Evolutionary conservation across 108 stramenopile genomes (phyloP).

Genomic region (Aurantiochytrium sp.): DNA sequence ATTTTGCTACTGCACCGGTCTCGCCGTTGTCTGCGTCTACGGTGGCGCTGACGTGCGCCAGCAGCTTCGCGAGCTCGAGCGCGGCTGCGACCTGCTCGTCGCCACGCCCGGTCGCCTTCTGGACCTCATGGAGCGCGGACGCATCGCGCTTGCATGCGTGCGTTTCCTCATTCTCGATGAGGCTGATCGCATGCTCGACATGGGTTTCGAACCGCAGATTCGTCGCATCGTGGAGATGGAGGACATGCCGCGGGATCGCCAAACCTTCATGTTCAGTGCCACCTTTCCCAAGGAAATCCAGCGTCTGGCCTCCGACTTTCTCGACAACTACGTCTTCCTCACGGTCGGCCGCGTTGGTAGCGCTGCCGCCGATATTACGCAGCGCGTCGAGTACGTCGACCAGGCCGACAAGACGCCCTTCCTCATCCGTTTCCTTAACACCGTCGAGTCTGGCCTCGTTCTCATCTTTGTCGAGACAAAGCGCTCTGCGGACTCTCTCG

Average conservation of each 20-base stretch:
- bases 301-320: conserved; percentile 84
- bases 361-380: conserved; percentile 18
- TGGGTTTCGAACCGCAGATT: conserved; percentile 99
- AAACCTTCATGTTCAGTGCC: conserved; percentile 94
- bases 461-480: conserved; percentile 10
- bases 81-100: conserved; percentile 73
- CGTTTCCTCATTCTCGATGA: conserved; percentile 90
- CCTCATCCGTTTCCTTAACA: conserved; percentile 63
- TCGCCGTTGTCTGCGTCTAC: conserved; percentile 84
- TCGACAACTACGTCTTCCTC: conserved; percentile 54
- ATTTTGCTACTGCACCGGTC: conserved; percentile 83
- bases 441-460: conserved; percentile 11
- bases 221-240: conserved; percentile 73
- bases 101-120: conserved; percentile 91
- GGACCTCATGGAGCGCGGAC: conserved; percentile 85
- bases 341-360: conserved; percentile 23
- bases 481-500: conserved; percentile 50
- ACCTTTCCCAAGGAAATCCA: conserved; percentile 98
- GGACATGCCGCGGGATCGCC: conserved; percentile 58
- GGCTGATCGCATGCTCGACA: conserved; percentile 85
- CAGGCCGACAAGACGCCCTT: conserved; percentile 73
- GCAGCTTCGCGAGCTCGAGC: conserved; percentile 69
- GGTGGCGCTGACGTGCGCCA: conserved; percentile 91
- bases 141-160: conserved; percentile 64
- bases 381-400: conserved; percentile 78